These are phyloP conservation scores for Theobroma cacao DNA, from an alignment of 345 rosid genomes.

Conservation along the genomic window DNA sequence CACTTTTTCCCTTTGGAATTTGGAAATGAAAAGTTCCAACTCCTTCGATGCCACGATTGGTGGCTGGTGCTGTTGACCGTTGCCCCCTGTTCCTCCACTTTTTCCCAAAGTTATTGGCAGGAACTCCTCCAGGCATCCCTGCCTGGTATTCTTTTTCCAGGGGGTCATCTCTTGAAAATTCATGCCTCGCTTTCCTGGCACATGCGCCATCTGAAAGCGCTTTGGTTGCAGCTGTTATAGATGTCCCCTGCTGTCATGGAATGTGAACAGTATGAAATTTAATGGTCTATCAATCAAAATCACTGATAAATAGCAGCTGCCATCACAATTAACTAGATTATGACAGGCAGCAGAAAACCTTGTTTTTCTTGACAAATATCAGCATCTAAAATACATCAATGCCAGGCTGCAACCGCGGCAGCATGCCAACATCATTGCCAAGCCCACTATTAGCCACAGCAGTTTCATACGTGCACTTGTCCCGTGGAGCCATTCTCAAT, in stretches of 20 bases:
- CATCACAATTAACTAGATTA: neutral
- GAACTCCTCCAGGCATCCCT: too few species aligned
- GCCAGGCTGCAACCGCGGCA: neutral
- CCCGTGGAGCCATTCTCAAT: neutral
- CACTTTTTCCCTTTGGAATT: constrained; percentile 9
- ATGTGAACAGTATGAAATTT: neutral
- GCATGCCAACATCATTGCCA: neutral
- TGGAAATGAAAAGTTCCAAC: constrained; percentile 13
- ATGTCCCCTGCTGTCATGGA: neutral
- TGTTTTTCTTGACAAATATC: neutral
- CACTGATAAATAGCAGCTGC: neutral
- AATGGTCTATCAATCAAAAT: neutral
- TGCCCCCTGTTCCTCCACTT: neutral
- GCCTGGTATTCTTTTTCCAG: neutral
- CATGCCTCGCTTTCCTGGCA: neutral
- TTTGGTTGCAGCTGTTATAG: neutral
- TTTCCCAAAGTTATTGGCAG: neutral
- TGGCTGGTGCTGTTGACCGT: neutral
- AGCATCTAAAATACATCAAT: neutral
- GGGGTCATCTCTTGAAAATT: neutral
- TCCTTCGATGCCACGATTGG: neutral
- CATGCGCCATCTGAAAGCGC: neutral
- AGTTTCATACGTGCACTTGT: neutral
- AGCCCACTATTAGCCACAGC: neutral
- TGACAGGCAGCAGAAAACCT: neutral